Conservation (phyloP, 116 monocot genomes). For the Iris pallida region DNA sequence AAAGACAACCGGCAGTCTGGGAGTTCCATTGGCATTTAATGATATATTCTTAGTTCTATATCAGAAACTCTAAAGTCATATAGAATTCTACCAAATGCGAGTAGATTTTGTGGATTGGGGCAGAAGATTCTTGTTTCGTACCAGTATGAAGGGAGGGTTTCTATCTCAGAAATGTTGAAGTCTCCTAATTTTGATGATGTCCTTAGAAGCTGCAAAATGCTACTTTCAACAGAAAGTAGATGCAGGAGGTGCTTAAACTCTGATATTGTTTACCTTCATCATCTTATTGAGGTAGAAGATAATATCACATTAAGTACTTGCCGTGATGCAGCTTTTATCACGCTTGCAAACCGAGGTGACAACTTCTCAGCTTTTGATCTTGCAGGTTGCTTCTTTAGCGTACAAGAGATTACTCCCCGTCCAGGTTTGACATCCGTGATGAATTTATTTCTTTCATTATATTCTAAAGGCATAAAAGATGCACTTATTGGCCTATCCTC, state of each 20-base stretch:
- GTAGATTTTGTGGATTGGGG: conserved; percentile 74
- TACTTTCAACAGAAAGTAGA: conserved; percentile 33
- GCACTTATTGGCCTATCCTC: too few species aligned
- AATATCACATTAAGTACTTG: conserved; percentile 84
- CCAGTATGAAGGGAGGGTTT: conserved; percentile 66
- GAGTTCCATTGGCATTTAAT: conserved; percentile 68
- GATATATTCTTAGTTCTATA: conserved; percentile 48
- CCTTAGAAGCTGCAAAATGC: conserved; percentile 48
- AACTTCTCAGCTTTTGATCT: conserved; percentile 34
- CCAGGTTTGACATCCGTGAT: conserved; percentile 67
- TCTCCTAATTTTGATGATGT: conserved; percentile 76
- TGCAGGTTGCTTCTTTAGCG: conserved; percentile 80
- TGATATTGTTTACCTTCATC: conserved; percentile 69
- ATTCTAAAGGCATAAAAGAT: too few species aligned
- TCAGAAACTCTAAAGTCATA: conserved; percentile 47
- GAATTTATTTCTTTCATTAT: too few species aligned
- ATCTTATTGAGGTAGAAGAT: conserved; percentile 63
- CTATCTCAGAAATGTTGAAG: conserved; percentile 62
- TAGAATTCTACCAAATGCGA: conserved; percentile 62
- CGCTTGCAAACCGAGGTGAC: conserved; percentile 61
- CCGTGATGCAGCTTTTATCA: conserved; percentile 85
- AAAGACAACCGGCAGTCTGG: conserved; percentile 56
- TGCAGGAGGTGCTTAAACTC: conserved; percentile 87
- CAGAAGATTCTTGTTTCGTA: conserved; percentile 73
- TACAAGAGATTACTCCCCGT: conserved; percentile 48